These are phyloP conservation scores for Pseudogymnoascus sp. DNA, from an alignment of 2,329 filamentous ascomycete species.

Conservation along the genomic window DNA sequence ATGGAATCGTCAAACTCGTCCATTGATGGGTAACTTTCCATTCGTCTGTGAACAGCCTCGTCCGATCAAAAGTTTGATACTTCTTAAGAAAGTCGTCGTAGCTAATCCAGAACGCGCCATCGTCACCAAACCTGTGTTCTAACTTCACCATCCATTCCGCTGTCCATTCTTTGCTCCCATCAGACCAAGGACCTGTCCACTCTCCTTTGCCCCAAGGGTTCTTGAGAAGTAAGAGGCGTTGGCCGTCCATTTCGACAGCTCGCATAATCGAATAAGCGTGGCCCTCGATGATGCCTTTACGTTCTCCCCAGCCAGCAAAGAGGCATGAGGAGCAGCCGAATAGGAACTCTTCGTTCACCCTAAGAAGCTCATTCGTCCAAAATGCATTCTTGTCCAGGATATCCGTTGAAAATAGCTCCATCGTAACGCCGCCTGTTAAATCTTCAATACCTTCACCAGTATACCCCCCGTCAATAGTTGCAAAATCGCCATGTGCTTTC, in stretches of 20 bases:
- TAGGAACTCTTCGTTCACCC: constrained; percentile 71
- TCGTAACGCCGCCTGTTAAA: constrained; percentile 61
- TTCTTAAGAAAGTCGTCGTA: constrained; percentile 56
- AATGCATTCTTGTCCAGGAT: constrained; percentile 74
- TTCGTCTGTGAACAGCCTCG: constrained; percentile 51
- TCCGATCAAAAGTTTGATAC: constrained; percentile 54
- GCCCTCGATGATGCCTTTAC: constrained; percentile 49
- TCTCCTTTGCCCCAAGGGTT: constrained; percentile 55
- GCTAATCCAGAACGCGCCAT: constrained; percentile 57
- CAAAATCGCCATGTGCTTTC: constrained; percentile 72
- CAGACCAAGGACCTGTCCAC: constrained; percentile 51
- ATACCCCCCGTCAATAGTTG: constrained; percentile 65
- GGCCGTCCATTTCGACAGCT: constrained; percentile 42
- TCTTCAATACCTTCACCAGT: constrained; percentile 49
- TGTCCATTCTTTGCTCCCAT: constrained; percentile 55
- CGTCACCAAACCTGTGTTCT: constrained; percentile 50
- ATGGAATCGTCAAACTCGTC: constrained; percentile 55
- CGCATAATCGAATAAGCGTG: constrained; percentile 57
- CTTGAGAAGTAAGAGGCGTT: constrained; percentile 34
- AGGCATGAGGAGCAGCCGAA: constrained; percentile 63
- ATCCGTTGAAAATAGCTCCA: constrained; percentile 59
- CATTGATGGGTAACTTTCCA: constrained; percentile 53
- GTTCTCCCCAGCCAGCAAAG: constrained; percentile 52
- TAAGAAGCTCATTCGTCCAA: constrained; percentile 65
- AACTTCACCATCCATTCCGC: constrained; percentile 49